phyloP scores from a whole-genome alignment of 2,329 filamentous ascomycete genomes.

The Furcasterigmium furcatum region DNA sequence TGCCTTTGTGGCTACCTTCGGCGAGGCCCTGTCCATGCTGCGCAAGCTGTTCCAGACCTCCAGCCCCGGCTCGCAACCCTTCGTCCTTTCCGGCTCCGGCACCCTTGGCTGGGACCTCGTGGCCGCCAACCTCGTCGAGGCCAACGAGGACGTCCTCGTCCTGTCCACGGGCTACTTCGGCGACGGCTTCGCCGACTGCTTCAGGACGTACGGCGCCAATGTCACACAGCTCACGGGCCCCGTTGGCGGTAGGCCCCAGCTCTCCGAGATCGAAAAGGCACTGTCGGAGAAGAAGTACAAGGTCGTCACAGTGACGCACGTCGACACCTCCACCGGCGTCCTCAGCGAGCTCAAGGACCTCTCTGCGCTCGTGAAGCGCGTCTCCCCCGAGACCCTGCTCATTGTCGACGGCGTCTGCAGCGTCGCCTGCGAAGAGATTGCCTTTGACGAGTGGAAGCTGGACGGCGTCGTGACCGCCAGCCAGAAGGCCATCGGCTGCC shows the following conservation, averaged over 20 bases:
- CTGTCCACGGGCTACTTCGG: slow-evolving; percentile 97
- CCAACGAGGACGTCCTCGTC: slow-evolving; percentile 86
- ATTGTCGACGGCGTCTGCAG: slow-evolving; percentile 97
- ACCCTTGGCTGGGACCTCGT: slow-evolving; percentile 97
- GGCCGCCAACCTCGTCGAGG: slow-evolving; percentile 87
- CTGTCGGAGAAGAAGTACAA: slow-evolving; percentile 92
- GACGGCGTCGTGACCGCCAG: slow-evolving; percentile 92
- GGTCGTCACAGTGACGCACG: slow-evolving; percentile 90
- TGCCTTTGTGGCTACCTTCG: slow-evolving; percentile 85
- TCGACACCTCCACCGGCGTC: slow-evolving; percentile 96
- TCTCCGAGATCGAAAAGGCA: slow-evolving; percentile 84
- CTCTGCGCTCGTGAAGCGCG: slow-evolving; percentile 75
- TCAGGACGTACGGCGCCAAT: slow-evolving; percentile 86
- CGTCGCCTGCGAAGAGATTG: slow-evolving; percentile 92
- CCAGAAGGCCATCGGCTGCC: slow-evolving; percentile 95
- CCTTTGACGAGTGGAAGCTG: slow-evolving; percentile 91
- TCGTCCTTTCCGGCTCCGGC: slow-evolving; percentile 90
- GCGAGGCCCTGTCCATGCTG: slow-evolving; percentile 82
- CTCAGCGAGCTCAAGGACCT: slow-evolving; percentile 85
- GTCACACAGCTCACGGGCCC: slow-evolving; percentile 87
- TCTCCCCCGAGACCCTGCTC: slow-evolving; percentile 87
- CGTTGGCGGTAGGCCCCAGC: slow-evolving; percentile 82
- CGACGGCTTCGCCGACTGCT: slow-evolving; percentile 89
- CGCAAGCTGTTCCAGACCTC: slow-evolving; percentile 93
- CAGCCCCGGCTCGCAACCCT: slow-evolving; percentile 79